phyloP scores from a whole-genome alignment of 345 rosid species.

The Gossypium arboreum region DNA sequence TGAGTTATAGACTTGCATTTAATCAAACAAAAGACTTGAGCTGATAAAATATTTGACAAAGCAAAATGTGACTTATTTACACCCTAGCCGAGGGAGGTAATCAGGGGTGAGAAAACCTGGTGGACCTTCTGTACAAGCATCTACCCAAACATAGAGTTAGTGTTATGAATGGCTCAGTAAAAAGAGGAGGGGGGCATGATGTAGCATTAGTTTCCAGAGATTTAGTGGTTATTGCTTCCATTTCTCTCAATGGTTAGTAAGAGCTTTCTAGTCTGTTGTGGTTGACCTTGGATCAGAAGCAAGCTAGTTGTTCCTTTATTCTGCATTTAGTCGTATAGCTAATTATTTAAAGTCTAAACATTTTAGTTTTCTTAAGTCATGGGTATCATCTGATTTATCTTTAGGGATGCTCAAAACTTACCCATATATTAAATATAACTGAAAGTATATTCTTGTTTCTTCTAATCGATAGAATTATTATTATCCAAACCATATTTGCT shows the following conservation, averaged over 20 bases:
- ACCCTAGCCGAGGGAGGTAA: neutral
- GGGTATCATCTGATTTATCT: neutral
- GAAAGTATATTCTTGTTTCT: neutral
- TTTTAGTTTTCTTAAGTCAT: neutral
- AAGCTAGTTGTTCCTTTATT: constrained; percentile 2
- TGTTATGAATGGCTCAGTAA: neutral
- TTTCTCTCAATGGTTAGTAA: neutral
- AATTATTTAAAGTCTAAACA: neutral
- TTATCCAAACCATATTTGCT: neutral
- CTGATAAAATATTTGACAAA: constrained; percentile 2
- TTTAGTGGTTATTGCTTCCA: neutral
- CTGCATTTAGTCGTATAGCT: neutral
- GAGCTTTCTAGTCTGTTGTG: neutral
- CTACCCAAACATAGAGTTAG: neutral
- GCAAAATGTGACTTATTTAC: no score
- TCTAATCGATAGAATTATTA: neutral
- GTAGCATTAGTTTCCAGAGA: neutral
- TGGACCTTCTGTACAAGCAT: neutral
- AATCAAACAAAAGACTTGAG: neutral
- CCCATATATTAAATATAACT: neutral
- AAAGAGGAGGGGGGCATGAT: no score
- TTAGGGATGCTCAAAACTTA: neutral
- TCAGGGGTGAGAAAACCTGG: neutral
- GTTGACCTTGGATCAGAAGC: neutral
- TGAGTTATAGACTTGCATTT: neutral